Percentiles rank a stretch among this genome's conserved stretches.
phyloP scores from a whole-genome alignment of 306 rosid species.

The Gastrolobium bilobum region DNA sequence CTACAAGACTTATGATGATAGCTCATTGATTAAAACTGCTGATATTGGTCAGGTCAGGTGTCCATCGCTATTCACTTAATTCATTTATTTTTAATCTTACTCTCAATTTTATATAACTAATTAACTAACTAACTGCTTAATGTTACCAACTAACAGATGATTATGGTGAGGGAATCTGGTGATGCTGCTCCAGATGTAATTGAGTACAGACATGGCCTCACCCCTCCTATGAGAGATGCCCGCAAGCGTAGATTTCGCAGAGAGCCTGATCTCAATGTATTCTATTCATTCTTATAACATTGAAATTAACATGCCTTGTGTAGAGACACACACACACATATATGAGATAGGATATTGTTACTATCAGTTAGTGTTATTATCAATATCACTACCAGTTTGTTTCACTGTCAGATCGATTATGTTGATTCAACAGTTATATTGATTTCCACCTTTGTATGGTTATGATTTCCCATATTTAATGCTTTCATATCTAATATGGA shows the following conservation, averaged over 20 bases:
- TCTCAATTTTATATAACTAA: background rate
- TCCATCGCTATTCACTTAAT: slow-evolving; percentile 22
- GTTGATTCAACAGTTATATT: too few relatives aligned
- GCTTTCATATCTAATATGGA: too few relatives aligned
- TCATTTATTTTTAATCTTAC: slow-evolving; percentile 11
- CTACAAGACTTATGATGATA: slow-evolving; percentile 86
- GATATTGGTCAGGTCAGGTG: slow-evolving; percentile 53
- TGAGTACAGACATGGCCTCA: slow-evolving; percentile 91
- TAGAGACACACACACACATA: too few relatives aligned
- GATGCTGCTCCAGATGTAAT: slow-evolving; percentile 64
- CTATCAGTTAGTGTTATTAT: too few relatives aligned
- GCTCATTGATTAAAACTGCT: slow-evolving; percentile 79
- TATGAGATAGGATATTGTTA: too few relatives aligned
- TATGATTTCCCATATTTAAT: too few relatives aligned
- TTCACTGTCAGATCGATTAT: too few relatives aligned
- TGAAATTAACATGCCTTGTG: background rate
- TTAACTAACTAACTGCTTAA: background rate
- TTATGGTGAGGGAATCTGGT: slow-evolving; percentile 57
- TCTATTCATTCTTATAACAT: background rate
- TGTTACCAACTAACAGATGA: slow-evolving; percentile 46
- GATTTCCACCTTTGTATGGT: too few relatives aligned
- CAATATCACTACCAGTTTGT: too few relatives aligned
- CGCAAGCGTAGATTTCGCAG: slow-evolving; percentile 92
- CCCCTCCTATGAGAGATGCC: slow-evolving; percentile 98
- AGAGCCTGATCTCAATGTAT: slow-evolving; percentile 95